Base-by-base conservation (phyloP, 2,329 filamentous ascomycete species). In the Phyllosticta capitalensis region DNA sequence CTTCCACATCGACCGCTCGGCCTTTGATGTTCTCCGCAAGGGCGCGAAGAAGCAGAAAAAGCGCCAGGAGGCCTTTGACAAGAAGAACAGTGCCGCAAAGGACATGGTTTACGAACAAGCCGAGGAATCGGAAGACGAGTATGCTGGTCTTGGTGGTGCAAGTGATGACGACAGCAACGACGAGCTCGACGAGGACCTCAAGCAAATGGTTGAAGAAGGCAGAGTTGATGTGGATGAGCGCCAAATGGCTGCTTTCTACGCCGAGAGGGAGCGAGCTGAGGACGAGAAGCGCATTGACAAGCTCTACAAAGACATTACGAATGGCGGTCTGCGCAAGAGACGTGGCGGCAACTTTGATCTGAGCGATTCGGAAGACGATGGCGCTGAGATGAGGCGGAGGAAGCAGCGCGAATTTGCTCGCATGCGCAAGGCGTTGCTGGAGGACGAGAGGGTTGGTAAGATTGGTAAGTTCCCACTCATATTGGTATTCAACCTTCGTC, bases 101-200 rank as follows among this genome's bases (percentile, higher is more conserved):
- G 86, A 87, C 22, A 67, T 96, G 81, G 81, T 99, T 45, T 84
- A 97, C 64, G 94, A 96, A 65, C 91, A 95, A 70, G 92, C 94
- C 62, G 90, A 96, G 67, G 94, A 99, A 74, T 99, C 94, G 0
- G 95, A 99, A 70, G 94, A 99, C 70, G 94, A 99, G 72, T 99
- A 97, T 71, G 92, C 92, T 48, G 94, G 94, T 4, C 79, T 99
- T 9, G 94, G 94, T 65, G 94, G 94, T 63, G 87, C 79, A 10
- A 92, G 92, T 72, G 92, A 92, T 62, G 92, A 97, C 65, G 90
- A 92, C 64, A 86, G 85, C 52, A 87, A 82, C 51, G 87, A 86
- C 59, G 88, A 91, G 61, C 88, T 87, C 38, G 84, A 89, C 60
- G 85, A 85, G 28, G 83, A 88, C 7, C 83, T 94, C 63, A 83